phyloP scores from a whole-genome alignment of 2,329 filamentous ascomycete genomes.

The Nannizziopsis arthrosporioides region DNA sequence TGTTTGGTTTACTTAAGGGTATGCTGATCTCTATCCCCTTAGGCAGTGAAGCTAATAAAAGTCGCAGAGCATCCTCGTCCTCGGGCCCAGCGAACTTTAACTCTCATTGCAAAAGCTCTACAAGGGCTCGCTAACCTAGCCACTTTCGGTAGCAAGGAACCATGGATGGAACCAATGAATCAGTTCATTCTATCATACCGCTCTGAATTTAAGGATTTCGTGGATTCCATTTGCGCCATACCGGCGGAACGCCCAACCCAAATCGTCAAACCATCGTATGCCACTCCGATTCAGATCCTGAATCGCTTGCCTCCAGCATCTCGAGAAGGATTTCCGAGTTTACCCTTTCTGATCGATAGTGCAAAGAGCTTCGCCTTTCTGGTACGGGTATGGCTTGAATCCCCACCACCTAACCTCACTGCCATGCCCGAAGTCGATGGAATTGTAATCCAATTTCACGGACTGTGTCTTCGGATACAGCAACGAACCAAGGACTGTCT shows the following conservation, averaged over 20 bases:
- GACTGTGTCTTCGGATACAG: conserved; percentile 32
- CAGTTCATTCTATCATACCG: conserved; percentile 66
- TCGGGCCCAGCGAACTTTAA: conserved; percentile 75
- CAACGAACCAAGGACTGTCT: conserved; percentile 37
- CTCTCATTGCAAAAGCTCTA: conserved; percentile 81
- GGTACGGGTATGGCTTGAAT: conserved; percentile 48
- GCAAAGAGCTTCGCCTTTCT: conserved; percentile 73
- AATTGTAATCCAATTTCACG: conserved; percentile 33
- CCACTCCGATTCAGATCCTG: conserved; percentile 82
- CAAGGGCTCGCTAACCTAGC: conserved; percentile 86
- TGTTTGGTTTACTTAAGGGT: conserved; percentile 75
- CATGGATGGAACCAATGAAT: conserved; percentile 99
- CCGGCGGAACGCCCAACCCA: conserved; percentile 56
- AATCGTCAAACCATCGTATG: conserved; percentile 70
- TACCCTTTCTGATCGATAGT: conserved; percentile 87
- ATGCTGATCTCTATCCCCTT: conserved; percentile 16
- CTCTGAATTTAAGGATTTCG: conserved; percentile 70
- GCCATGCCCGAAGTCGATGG: conserved; percentile 30
- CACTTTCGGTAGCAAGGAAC: conserved; percentile 84
- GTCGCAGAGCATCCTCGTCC: conserved; percentile 63
- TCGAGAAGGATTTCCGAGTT: conserved; percentile 80
- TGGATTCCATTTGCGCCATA: conserved; percentile 76
- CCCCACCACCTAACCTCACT: conserved; percentile 30
- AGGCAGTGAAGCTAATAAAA: conserved; percentile 17
- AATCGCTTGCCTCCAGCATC: conserved; percentile 67